Percentiles rank a stretch among this genome's conserved stretches.
Conservation (phyloP, 2,329 filamentous ascomycete species). For the Claviceps paspali region DNA sequence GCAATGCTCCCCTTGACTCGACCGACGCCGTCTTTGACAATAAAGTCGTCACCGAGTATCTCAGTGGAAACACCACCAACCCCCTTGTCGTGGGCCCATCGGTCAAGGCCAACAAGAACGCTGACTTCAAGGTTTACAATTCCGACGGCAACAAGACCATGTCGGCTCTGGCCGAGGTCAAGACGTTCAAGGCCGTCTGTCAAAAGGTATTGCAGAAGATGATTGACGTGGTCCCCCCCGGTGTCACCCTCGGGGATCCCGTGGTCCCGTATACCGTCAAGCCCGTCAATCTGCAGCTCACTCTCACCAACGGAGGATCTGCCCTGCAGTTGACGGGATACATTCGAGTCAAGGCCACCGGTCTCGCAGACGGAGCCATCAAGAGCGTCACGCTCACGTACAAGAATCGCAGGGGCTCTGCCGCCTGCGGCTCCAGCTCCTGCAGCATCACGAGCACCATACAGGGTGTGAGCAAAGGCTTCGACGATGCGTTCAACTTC, state of each 20-base stretch:
- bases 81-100: conserved; percentile 39
- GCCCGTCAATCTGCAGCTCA: conserved; percentile 40
- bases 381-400: conserved; percentile 36
- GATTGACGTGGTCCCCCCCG: conserved; percentile 43
- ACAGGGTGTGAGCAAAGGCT: conserved; percentile 36
- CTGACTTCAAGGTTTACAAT: conserved; percentile 41
- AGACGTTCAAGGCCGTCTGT: conserved; percentile 32
- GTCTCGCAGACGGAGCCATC: conserved; percentile 25
- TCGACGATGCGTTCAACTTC: conserved; percentile 46
- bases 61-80: conserved; percentile 36
- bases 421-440: conserved; percentile 23
- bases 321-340: conserved; percentile 35
- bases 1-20: conserved; percentile 30
- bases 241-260: conserved; percentile 33
- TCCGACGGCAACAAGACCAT: conserved; percentile 42
- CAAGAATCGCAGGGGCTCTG: conserved; percentile 36
- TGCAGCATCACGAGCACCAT: conserved; percentile 30
- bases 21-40: conserved; percentile 37
- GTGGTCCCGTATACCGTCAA: conserved; percentile 44
- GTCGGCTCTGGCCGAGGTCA: conserved; percentile 26
- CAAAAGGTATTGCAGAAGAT: conserved; percentile 38
- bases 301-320: conserved; percentile 31
- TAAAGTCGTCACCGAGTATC: conserved; percentile 40
- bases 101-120: conserved; percentile 27
- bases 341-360: conserved; percentile 41